phyloP scores from a whole-genome alignment of 306 rosid genomes.

The Adenanthera pavonina region DNA sequence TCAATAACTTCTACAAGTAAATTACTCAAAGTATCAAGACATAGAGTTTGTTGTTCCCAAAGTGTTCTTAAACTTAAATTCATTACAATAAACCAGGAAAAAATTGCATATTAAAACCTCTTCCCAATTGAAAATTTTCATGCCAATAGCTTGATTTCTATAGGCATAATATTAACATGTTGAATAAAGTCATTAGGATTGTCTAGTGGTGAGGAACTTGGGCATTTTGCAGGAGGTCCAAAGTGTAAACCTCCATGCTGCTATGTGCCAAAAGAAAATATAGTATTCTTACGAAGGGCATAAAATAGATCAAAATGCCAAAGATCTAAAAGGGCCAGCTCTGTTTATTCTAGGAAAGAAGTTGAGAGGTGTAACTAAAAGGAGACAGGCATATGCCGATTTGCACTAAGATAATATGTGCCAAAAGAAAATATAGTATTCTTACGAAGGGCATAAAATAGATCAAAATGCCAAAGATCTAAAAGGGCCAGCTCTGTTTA shows the following conservation, averaged over 20 bases:
- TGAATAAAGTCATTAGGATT: neutral
- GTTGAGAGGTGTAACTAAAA: conserved; percentile 7
- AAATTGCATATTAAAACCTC: neutral
- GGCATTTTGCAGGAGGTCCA: neutral
- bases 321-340: conserved; percentile 10
- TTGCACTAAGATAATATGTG: conserved; percentile 9
- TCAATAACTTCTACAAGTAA: conserved; percentile 51
- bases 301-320: conserved; percentile 19
- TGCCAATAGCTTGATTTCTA: conserved; percentile 7
- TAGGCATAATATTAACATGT: conserved; percentile 5
- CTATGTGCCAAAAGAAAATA: neutral
- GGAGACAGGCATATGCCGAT: neutral
- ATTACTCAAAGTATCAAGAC: conserved; percentile 54
- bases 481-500: conserved; percentile 9
- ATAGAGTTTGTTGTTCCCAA: conserved; percentile 40
- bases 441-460: neutral
- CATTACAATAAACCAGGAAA: neutral
- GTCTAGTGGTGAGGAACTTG: neutral
- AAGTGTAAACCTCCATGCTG: neutral
- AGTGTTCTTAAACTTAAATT: conserved; percentile 22
- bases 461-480: conserved; percentile 18
- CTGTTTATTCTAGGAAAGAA: conserved; percentile 15
- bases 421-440: conserved; percentile 13
- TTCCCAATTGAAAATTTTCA: neutral
- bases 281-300: neutral